phyloP scores from a whole-genome alignment of 805 yeast species.

The Lipomyces starkeyi region DNA sequence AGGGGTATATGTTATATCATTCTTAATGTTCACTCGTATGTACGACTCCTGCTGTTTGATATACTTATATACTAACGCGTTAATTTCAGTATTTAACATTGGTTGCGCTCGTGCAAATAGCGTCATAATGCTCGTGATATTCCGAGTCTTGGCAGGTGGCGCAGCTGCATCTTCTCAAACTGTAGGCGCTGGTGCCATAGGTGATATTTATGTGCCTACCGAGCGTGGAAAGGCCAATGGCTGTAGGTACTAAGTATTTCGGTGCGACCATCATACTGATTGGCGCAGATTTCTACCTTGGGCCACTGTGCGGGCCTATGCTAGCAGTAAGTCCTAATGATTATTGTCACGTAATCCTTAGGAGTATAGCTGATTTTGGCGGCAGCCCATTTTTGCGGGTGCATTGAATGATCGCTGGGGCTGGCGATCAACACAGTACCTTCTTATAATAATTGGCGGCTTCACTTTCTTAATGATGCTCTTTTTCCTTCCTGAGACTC shows the following conservation, averaged over 20 bases:
- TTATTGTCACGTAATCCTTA: neutral
- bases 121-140: conserved; percentile 66
- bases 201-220: conserved; percentile 70
- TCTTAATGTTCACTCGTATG: conserved; percentile 58
- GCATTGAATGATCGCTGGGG: conserved; percentile 73
- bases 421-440: conserved; percentile 92
- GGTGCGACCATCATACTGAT: neutral
- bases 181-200: conserved; percentile 87
- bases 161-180: conserved; percentile 85
- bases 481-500: conserved; percentile 78
- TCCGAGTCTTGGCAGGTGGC: conserved; percentile 78
- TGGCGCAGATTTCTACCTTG: conserved; percentile 62
- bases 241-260: conserved; percentile 21
- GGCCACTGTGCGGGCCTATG: conserved; percentile 81
- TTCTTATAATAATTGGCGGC: conserved; percentile 71
- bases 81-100: conserved; percentile 55
- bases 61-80: neutral
- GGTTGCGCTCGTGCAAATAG: conserved; percentile 72
- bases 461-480: conserved; percentile 56
- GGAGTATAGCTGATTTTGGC: neutral
- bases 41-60: neutral
- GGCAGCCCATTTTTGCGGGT: conserved; percentile 77
- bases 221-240: conserved; percentile 84
- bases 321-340: conserved; percentile 49
- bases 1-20: conserved; percentile 72